These are phyloP conservation scores for Drechslerella dactyloides DNA, from an alignment of 2,329 filamentous ascomycete genomes.

Conservation along the genomic window DNA sequence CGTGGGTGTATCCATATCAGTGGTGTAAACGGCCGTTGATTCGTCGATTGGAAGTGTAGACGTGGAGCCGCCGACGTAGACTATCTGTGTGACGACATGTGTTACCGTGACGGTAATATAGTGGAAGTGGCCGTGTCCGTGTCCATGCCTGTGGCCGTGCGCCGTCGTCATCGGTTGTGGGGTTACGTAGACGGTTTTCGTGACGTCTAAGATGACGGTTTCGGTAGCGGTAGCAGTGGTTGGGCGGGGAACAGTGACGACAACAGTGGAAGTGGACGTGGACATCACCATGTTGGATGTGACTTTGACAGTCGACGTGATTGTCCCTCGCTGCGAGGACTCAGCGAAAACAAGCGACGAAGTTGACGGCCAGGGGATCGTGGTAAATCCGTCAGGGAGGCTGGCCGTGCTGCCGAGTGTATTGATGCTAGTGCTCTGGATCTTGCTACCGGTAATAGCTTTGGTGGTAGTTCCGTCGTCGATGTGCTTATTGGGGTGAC, in stretches of 20 bases:
- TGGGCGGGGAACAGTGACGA: neutral
- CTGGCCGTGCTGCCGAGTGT: neutral
- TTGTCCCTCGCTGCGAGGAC: neutral
- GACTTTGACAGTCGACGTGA: slow-evolving; percentile 2
- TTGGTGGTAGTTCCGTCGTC: neutral
- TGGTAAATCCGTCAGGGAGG: slow-evolving; percentile 30
- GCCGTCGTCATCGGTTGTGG: neutral
- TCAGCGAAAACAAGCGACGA: neutral
- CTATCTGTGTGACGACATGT: slow-evolving; percentile 9
- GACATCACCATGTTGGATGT: neutral
- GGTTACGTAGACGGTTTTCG: slow-evolving; percentile 15
- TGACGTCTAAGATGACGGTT: slow-evolving; percentile 2
- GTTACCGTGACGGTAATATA: slow-evolving; percentile 9
- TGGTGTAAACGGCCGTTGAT: neutral
- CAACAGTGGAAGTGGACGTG: slow-evolving; percentile 16
- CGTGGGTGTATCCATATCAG: neutral
- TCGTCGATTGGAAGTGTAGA: neutral
- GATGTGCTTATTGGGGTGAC: neutral
- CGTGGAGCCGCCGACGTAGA: neutral
- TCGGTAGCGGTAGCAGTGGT: slow-evolving; percentile 1
- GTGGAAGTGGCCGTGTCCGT: slow-evolving; percentile 13
- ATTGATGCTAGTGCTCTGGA: neutral
- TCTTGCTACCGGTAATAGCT: neutral
- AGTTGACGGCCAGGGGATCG: slow-evolving; percentile 31
- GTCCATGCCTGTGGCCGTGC: slow-evolving; percentile 4